Evolutionary conservation across 2,329 filamentous ascomycete genomes (phyloP).

Genomic region (Diaporthe vexans): DNA sequence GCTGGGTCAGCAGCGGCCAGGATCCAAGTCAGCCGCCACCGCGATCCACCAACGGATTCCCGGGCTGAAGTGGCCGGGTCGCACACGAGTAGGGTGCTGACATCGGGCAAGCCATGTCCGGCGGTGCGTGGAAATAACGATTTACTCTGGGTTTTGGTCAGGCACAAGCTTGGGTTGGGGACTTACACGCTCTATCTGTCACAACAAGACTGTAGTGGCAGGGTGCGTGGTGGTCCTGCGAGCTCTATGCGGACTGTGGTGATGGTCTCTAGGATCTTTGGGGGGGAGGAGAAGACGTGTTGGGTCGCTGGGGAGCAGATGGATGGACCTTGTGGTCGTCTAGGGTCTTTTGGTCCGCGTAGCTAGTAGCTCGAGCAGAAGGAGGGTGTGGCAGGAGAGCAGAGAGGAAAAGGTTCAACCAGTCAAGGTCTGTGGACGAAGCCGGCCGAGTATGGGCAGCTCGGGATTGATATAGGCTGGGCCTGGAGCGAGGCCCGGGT

Average conservation of each 20-base stretch:
- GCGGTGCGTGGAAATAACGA: not conserved
- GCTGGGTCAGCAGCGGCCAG: slow-evolving; percentile 19
- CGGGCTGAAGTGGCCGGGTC: not conserved
- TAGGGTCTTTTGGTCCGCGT: slow-evolving; percentile 24
- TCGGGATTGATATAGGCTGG: slow-evolving; percentile 29
- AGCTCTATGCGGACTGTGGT: slow-evolving; percentile 16
- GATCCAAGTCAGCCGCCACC: slow-evolving; percentile 9
- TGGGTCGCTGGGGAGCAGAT: not conserved
- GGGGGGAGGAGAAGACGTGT: not conserved
- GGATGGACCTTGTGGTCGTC: slow-evolving; percentile 13
- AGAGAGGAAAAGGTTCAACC: slow-evolving; percentile 31
- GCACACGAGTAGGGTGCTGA: not conserved
- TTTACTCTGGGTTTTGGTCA: too few relatives aligned
- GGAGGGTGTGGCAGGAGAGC: slow-evolving; percentile 8
- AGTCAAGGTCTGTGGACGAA: slow-evolving; percentile 11
- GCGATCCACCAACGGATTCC: slow-evolving; percentile 7
- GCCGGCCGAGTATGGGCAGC: slow-evolving; percentile 15
- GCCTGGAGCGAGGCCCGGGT: slow-evolving; percentile 22
- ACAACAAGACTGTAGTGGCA: not conserved
- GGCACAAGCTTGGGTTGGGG: not conserved
- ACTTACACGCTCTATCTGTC: slow-evolving; percentile 28
- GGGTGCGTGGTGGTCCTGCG: slow-evolving; percentile 17
- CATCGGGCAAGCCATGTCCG: not conserved
- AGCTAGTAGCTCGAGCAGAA: slow-evolving; percentile 20
- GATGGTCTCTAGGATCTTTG: slow-evolving; percentile 1